These are phyloP conservation scores for Dendrobium catenatum DNA, from an alignment of 106 monocot genomes.

Conservation along the genomic window DNA sequence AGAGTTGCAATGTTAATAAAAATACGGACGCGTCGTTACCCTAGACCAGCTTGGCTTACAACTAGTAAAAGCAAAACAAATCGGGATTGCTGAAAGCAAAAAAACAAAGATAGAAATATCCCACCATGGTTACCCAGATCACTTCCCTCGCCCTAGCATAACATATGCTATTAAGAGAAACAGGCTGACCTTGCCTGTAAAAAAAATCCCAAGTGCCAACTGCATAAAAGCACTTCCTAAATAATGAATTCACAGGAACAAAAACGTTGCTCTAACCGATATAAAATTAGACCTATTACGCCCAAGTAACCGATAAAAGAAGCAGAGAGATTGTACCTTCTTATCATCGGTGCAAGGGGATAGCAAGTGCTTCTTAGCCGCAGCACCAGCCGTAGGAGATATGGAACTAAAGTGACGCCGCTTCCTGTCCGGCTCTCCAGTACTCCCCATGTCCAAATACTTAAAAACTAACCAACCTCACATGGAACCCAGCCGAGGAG, in stretches of 20 bases:
- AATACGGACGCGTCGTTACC: neutral
- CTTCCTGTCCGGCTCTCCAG: slow-evolving; percentile 47
- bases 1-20: neutral
- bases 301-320: neutral
- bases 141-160: neutral
- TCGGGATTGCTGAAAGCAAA: neutral
- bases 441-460: slow-evolving; percentile 36
- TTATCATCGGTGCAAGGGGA: slow-evolving; percentile 54
- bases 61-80: neutral
- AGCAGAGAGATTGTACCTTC: slow-evolving; percentile 36
- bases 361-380: slow-evolving; percentile 40
- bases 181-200: neutral
- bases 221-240: neutral
- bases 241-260: neutral
- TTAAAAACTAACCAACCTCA: neutral
- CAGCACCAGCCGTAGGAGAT: slow-evolving; percentile 24
- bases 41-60: neutral
- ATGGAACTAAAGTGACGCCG: slow-evolving; percentile 47
- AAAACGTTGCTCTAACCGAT: no score
- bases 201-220: neutral
- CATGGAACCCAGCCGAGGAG: neutral
- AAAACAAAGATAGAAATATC: neutral
- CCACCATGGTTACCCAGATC: neutral
- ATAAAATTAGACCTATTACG: neutral
- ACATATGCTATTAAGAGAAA: neutral